A percentile compares a stretch with the other conserved stretches of the same genome.
These are phyloP conservation scores for Barnettozyma wickerhamii DNA, from an alignment of 805 yeast genomes.

Conservation along the genomic window DNA sequence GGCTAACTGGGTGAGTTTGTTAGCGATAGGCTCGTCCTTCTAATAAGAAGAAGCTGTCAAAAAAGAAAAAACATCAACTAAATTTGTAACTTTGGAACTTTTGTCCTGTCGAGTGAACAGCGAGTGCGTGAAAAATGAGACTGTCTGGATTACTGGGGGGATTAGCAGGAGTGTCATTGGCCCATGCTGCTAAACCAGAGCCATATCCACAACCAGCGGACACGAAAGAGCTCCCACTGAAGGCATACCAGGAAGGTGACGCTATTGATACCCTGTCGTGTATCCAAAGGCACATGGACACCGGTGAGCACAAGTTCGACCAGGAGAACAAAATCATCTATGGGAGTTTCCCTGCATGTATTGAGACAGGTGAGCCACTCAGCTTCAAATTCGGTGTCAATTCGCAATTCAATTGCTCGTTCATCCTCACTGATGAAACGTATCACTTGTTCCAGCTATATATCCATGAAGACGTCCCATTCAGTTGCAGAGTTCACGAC, in stretches of 20 bases:
- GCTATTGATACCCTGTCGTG: slow-evolving; percentile 47
- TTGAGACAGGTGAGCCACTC: slow-evolving; percentile 60
- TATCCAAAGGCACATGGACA: slow-evolving; percentile 63
- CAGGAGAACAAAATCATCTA: slow-evolving; percentile 52
- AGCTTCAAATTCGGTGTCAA: slow-evolving; percentile 45
- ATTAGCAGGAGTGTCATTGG: neutral
- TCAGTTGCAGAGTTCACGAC: slow-evolving; percentile 60
- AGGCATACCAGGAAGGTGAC: slow-evolving; percentile 34
- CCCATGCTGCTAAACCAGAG: slow-evolving; percentile 5
- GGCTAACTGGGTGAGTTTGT: no score
- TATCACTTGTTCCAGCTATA: slow-evolving; percentile 73
- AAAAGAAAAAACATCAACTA: no score
- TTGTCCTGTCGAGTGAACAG: no score
- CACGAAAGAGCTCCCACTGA: neutral
- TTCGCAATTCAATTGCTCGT: slow-evolving; percentile 55
- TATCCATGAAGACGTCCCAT: slow-evolving; percentile 74
- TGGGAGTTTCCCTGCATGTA: slow-evolving; percentile 55
- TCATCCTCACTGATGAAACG: slow-evolving; percentile 56
- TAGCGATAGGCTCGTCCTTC: no score
- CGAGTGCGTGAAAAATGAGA: no score
- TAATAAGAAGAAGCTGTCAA: no score
- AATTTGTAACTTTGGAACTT: no score
- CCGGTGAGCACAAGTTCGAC: slow-evolving; percentile 73
- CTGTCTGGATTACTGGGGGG: neutral
- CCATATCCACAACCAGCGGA: slow-evolving; percentile 9